These are phyloP conservation scores for Lyophyllum decastes DNA, from an alignment of 768 basidiomycete genomes.

Conservation along the genomic window DNA sequence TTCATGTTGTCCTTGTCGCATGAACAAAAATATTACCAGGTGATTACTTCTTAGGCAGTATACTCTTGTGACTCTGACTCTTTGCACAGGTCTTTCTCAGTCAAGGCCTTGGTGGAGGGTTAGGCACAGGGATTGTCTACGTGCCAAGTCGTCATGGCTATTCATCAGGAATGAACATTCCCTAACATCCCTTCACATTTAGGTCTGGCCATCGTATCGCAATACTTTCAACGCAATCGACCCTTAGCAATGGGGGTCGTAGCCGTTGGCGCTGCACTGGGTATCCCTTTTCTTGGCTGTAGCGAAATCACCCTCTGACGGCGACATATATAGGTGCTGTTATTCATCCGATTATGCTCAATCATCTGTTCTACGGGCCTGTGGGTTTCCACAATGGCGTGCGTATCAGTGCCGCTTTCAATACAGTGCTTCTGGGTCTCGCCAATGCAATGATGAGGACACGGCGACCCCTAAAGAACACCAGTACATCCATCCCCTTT, in stretches of 20 bases:
- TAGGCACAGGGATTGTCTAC: slow-evolving; percentile 47
- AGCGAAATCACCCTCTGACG: not conserved
- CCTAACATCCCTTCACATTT: not conserved
- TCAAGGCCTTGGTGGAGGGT: slow-evolving; percentile 45
- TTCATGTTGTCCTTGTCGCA: slow-evolving; percentile 36
- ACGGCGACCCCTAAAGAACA: slow-evolving; percentile 33
- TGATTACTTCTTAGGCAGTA: not conserved
- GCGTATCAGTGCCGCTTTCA: slow-evolving; percentile 38
- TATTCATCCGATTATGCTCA: slow-evolving; percentile 61
- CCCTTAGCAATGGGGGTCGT: slow-evolving; percentile 56
- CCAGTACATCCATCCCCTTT: slow-evolving; percentile 24
- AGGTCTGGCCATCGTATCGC: slow-evolving; percentile 43
- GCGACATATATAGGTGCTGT: slow-evolving; percentile 41
- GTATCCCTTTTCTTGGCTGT: not conserved
- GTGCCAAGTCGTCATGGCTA: slow-evolving; percentile 26
- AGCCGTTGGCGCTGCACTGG: not conserved
- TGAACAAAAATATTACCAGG: slow-evolving; percentile 34
- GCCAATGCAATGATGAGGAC: slow-evolving; percentile 36
- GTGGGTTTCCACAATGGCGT: slow-evolving; percentile 43
- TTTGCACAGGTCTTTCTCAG: slow-evolving; percentile 45
- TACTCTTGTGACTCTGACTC: not conserved
- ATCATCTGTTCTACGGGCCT: slow-evolving; percentile 38
- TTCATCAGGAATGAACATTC: not conserved
- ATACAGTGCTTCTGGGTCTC: slow-evolving; percentile 31
- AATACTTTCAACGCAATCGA: slow-evolving; percentile 48